These are phyloP conservation scores for Verticillium klebahnii DNA, from an alignment of 2,329 filamentous ascomycete genomes.

Conservation along the genomic window DNA sequence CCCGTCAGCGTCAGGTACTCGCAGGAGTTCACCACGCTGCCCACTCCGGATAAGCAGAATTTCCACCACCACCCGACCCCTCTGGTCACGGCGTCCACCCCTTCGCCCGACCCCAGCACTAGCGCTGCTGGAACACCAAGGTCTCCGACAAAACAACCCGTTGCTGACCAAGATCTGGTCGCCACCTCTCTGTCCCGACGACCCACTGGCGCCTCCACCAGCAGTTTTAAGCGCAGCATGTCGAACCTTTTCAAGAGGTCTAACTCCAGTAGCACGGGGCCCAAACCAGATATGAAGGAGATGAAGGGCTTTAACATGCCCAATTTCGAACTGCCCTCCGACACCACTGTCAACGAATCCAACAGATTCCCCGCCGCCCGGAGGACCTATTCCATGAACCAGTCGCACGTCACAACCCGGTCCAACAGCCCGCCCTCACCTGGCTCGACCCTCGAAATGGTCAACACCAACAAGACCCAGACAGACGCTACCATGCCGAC, in stretches of 20 bases:
- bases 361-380: not conserved
- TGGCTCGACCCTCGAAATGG: constrained; percentile 38
- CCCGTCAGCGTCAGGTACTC: constrained; percentile 54
- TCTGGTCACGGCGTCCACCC: constrained; percentile 6
- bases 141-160: not conserved
- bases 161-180: constrained; percentile 19
- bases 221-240: constrained; percentile 44
- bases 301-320: constrained; percentile 2
- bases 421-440: constrained; percentile 49
- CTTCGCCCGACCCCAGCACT: constrained; percentile 4
- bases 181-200: constrained; percentile 30
- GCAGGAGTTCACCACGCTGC: constrained; percentile 45
- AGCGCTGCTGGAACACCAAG: constrained; percentile 3
- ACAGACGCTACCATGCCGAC: constrained; percentile 30
- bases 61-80: constrained; percentile 18
- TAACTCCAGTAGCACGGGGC: constrained; percentile 21
- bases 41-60: constrained; percentile 36
- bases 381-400: constrained; percentile 36
- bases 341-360: constrained; percentile 9
- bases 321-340: not conserved
- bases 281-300: not conserved
- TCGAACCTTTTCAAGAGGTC: constrained; percentile 42
- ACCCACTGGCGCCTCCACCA: constrained; percentile 36
- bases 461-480: constrained; percentile 11
- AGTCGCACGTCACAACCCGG: constrained; percentile 39